phyloP scores from a whole-genome alignment of 257 asterid species.

The Henckelia pumila region DNA sequence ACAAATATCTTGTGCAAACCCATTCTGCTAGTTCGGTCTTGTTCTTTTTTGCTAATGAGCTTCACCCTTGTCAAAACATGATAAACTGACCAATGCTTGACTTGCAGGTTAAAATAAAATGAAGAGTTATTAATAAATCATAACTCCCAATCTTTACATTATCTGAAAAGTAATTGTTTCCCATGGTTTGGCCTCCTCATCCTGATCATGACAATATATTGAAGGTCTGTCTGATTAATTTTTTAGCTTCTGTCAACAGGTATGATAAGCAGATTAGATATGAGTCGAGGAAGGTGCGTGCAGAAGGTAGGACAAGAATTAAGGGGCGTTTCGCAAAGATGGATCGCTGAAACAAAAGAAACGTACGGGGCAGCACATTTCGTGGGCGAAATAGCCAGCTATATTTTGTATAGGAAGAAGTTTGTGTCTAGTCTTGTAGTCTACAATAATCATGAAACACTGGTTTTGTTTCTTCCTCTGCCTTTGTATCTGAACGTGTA shows the following conservation, averaged over 20 bases:
- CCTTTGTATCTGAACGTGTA: too few species aligned
- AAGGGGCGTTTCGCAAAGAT: constrained; percentile 95
- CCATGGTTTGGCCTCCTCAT: too few species aligned
- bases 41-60: too few species aligned
- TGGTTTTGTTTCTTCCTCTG: background rate
- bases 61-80: background rate
- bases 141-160: background rate
- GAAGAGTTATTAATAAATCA: background rate
- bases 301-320: constrained; percentile 79
- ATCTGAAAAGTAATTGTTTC: background rate
- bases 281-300: constrained; percentile 82
- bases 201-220: background rate
- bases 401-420: background rate
- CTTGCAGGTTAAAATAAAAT: background rate
- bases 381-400: too few species aligned
- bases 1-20: background rate
- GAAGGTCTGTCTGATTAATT: background rate
- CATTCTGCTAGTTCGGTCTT: background rate
- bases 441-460: background rate
- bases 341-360: constrained; percentile 34
- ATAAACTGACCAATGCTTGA: background rate
- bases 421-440: background rate
- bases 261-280: constrained; percentile 87
- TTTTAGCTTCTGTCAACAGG: constrained; percentile 38
- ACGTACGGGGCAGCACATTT: background rate